These are phyloP conservation scores for Monosporozyma siamensis DNA, from an alignment of 805 yeast genomes.

Conservation along the genomic window DNA sequence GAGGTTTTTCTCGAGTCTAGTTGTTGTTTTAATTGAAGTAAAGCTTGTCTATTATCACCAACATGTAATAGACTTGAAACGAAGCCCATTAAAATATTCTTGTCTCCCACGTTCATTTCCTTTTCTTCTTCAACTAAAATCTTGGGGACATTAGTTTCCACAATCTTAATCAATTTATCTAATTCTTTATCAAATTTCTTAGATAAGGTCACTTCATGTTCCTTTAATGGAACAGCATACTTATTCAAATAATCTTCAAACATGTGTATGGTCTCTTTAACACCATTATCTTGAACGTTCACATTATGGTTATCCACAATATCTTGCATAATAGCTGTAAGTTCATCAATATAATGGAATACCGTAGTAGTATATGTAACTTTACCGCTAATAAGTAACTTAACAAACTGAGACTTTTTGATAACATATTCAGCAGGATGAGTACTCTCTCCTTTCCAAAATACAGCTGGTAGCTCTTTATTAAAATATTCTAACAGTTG, in stretches of 20 bases:
- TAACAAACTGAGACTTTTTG: conserved; percentile 24
- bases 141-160: conserved; percentile 13
- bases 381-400: conserved; percentile 18
- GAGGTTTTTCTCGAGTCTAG: conserved; percentile 6
- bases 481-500: conserved; percentile 20
- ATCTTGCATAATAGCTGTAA: conserved; percentile 39
- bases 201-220: conserved; percentile 8
- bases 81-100: not conserved
- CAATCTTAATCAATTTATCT: conserved; percentile 9
- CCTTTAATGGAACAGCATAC: conserved; percentile 7
- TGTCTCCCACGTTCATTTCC: not conserved
- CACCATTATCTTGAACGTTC: conserved; percentile 68
- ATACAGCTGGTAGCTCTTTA: conserved; percentile 21
- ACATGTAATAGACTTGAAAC: not conserved
- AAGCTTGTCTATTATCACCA: conserved; percentile 1
- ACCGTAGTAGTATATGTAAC: conserved; percentile 14
- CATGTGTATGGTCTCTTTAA: conserved; percentile 46
- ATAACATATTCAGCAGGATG: conserved; percentile 18
- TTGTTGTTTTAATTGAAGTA: conserved; percentile 9
- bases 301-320: conserved; percentile 55
- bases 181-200: conserved; percentile 9
- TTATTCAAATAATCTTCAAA: conserved; percentile 27
- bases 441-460: conserved; percentile 15
- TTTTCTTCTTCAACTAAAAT: conserved; percentile 5
- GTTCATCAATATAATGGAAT: conserved; percentile 16